These are phyloP conservation scores for Claviceps monticola DNA, from an alignment of 2,329 filamentous ascomycete species.

Conservation along the genomic window DNA sequence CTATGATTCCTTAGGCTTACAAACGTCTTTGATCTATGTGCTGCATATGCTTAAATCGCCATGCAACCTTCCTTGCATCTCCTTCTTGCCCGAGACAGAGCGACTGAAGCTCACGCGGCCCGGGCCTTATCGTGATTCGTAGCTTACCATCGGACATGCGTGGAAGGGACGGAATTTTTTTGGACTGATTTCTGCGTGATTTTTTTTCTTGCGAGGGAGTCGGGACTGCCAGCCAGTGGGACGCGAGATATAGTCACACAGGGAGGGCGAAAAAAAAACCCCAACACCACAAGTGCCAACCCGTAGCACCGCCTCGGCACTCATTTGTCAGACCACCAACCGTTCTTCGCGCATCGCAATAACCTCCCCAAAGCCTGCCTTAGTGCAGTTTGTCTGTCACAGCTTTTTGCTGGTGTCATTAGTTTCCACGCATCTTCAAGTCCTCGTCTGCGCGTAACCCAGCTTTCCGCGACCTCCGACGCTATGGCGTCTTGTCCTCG, in stretches of 20 bases:
- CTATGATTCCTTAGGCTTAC: background rate
- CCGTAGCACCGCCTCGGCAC: background rate
- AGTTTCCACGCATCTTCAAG: background rate
- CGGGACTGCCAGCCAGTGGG: background rate
- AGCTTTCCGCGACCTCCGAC: constrained; percentile 3
- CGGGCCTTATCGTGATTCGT: background rate
- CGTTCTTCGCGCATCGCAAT: background rate
- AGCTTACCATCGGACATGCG: background rate
- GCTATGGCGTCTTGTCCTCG: constrained; percentile 33
- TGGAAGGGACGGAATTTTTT: background rate
- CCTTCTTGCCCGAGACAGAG: background rate
- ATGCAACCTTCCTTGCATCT: background rate
- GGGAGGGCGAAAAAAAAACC: background rate
- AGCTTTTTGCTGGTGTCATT: background rate
- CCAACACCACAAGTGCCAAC: background rate
- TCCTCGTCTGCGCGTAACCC: background rate
- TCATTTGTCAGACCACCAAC: background rate
- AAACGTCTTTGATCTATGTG: background rate
- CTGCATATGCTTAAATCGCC: background rate
- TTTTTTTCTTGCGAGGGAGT: background rate
- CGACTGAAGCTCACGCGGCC: background rate
- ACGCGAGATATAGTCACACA: background rate
- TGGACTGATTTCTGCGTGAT: background rate
- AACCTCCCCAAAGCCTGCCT: background rate
- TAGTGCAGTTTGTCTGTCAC: background rate